A percentile compares a stretch with the other conserved stretches of the same genome.
Evolutionary conservation across 495 filamentous ascomycete genomes (phyloP).

Genomic region (Aspergillus egyptiacus): DNA sequence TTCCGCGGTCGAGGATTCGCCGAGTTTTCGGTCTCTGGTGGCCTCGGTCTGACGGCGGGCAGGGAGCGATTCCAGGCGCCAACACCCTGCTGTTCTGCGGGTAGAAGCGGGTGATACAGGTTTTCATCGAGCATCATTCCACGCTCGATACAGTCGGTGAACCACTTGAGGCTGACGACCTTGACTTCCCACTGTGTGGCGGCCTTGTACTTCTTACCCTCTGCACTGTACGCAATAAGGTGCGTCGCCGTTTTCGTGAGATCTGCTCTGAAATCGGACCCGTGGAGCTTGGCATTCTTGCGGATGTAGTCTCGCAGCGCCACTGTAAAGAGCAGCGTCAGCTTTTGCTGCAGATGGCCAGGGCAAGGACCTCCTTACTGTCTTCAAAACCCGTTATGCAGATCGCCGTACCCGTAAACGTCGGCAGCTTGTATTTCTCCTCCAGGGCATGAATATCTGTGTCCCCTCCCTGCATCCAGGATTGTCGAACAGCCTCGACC

Average conservation of each 20-base stretch:
- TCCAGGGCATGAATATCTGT: constrained; percentile 68
- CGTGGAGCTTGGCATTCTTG: constrained; percentile 57
- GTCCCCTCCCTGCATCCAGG: constrained; percentile 77
- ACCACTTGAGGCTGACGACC: constrained; percentile 77
- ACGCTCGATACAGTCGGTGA: constrained; percentile 74
- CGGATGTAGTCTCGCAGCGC: constrained; percentile 62
- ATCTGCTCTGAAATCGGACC: constrained; percentile 77
- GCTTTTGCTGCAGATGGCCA: neutral
- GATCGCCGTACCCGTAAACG: constrained; percentile 60
- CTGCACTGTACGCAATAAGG: constrained; percentile 70
- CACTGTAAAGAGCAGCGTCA: constrained; percentile 36
- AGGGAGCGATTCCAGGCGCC: constrained; percentile 65
- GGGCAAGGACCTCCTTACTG: constrained; percentile 43
- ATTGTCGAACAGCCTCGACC: constrained; percentile 73
- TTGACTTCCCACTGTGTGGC: constrained; percentile 73
- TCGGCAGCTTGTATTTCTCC: constrained; percentile 51
- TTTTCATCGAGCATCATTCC: constrained; percentile 91
- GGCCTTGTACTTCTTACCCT: constrained; percentile 83
- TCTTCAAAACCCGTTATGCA: constrained; percentile 91
- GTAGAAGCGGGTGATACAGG: constrained; percentile 68
- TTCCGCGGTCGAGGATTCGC: constrained; percentile 49
- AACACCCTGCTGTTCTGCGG: constrained; percentile 61
- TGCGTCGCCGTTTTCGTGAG: constrained; percentile 78
- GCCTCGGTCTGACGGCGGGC: constrained; percentile 30
- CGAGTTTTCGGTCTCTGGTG: constrained; percentile 17